Percentiles rank a stretch among this genome's conserved stretches.
These are phyloP conservation scores for Acacia melanoxylon DNA, from an alignment of 306 rosid genomes.

Conservation along the genomic window DNA sequence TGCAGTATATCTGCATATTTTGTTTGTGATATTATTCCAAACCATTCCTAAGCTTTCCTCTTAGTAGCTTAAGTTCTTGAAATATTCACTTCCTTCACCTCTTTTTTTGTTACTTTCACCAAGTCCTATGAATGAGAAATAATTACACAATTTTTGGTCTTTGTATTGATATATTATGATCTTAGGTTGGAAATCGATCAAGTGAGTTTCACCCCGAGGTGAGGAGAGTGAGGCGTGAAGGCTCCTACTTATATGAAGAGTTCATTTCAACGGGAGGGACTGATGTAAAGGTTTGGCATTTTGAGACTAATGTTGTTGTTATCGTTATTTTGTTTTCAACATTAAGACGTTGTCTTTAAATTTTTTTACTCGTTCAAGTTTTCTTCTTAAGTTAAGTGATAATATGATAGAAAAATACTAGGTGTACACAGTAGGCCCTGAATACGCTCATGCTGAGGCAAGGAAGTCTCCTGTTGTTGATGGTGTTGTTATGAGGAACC, in stretches of 20 bases:
- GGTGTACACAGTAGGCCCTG: slow-evolving; percentile 98
- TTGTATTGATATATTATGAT: slow-evolving; percentile 31
- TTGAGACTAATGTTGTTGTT: slow-evolving; percentile 5
- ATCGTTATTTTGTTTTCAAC: not conserved
- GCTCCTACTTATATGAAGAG: slow-evolving; percentile 95
- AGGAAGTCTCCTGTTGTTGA: slow-evolving; percentile 99
- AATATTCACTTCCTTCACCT: not conserved
- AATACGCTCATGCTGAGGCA: slow-evolving; percentile 99
- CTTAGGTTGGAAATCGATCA: slow-evolving; percentile 94
- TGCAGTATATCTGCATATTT: not conserved
- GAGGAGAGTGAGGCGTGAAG: slow-evolving; percentile 97
- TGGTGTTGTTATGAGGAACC: slow-evolving; percentile 99
- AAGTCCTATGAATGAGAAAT: slow-evolving; percentile 21
- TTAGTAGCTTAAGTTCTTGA: slow-evolving; percentile 7
- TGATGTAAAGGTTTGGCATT: slow-evolving; percentile 83
- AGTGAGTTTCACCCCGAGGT: slow-evolving; percentile 96
- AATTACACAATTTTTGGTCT: slow-evolving; percentile 17
- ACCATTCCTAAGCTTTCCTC: not conserved
- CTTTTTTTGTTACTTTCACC: not conserved
- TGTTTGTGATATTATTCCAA: not conserved
- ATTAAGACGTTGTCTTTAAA: not conserved
- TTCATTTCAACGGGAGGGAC: slow-evolving; percentile 99
- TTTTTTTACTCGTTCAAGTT: not conserved
- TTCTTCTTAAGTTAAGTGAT: slow-evolving; percentile 15
- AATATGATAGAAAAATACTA: slow-evolving; percentile 39